These are phyloP conservation scores for Thymus quinquecostatus DNA, from an alignment of 257 asterid species.

Conservation along the genomic window DNA sequence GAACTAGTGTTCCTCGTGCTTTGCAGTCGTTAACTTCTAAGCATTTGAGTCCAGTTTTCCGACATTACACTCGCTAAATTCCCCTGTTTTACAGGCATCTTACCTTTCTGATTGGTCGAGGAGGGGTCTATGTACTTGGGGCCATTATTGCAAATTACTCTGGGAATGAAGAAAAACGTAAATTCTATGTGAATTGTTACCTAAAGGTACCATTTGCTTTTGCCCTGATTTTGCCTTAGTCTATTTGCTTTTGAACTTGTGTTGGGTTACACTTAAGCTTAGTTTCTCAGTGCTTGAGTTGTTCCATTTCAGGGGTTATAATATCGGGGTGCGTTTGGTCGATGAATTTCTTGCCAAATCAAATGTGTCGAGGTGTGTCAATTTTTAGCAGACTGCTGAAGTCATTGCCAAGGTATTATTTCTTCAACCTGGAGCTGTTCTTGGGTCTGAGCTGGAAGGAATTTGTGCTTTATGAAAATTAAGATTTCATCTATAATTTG, in stretches of 20 bases:
- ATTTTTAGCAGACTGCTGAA: constrained; percentile 95
- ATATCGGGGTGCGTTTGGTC: constrained; percentile 79
- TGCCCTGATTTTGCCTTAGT: no score
- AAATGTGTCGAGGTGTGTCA: constrained; percentile 82
- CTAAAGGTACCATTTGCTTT: constrained; percentile 22
- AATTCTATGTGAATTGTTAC: constrained; percentile 25
- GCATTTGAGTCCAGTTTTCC: not conserved
- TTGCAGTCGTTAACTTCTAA: not conserved
- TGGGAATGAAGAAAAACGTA: constrained; percentile 21
- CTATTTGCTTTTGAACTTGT: no score
- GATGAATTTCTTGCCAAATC: constrained; percentile 96
- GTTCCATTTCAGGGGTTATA: constrained; percentile 73
- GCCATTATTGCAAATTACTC: constrained; percentile 26
- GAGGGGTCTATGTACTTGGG: constrained; percentile 32
- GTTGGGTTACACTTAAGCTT: no score
- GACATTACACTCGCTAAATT: not conserved
- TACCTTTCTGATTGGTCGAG: constrained; percentile 3
- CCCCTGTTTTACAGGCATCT: constrained; percentile 15
- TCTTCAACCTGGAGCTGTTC: no score
- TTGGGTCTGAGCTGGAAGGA: no score
- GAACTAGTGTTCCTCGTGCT: not conserved
- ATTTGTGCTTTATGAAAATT: no score
- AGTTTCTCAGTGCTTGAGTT: no score
- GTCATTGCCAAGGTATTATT: constrained; percentile 81
- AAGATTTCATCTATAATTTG: no score